These are phyloP conservation scores for Coemansia sp. DNA, from an alignment of 192 early-diverging fungal species.

Conservation along the genomic window DNA sequence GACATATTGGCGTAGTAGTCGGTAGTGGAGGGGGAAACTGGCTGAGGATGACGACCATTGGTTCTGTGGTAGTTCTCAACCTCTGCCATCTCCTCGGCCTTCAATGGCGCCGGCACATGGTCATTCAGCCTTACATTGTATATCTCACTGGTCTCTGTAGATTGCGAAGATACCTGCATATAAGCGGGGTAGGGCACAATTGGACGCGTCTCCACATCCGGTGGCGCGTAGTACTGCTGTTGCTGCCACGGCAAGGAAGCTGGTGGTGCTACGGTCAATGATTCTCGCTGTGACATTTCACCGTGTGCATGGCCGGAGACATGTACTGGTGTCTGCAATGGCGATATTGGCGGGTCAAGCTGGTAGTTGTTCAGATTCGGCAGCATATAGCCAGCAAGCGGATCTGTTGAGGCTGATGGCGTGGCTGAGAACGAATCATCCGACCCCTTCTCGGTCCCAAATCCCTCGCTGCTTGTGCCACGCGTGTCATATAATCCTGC, in stretches of 20 bases:
- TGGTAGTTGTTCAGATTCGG: conserved; percentile 29
- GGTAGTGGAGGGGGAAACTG: conserved; percentile 22
- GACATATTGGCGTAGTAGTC: conserved; percentile 45
- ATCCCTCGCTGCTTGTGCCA: conserved; percentile 46
- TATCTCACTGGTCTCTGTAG: conserved; percentile 28
- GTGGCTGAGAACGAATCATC: conserved; percentile 41
- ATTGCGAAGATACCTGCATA: conserved; percentile 10
- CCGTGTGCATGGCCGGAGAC: conserved; percentile 4
- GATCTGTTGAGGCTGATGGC: conserved; percentile 34
- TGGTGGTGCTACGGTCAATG: conserved; percentile 12
- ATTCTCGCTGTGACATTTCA: conserved; percentile 2
- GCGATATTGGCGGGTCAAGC: conserved; percentile 33
- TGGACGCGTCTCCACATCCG: conserved; percentile 12
- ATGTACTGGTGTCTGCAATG: conserved; percentile 40
- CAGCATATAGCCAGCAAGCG: conserved; percentile 18
- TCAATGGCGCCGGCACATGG: conserved; percentile 42
- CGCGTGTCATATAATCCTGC: conserved; percentile 7
- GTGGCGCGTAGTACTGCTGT: conserved; percentile 7
- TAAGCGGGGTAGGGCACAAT: conserved; percentile 23
- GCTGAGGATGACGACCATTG: conserved; percentile 15
- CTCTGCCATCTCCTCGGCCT: conserved; percentile 47
- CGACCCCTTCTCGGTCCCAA: conserved; percentile 40
- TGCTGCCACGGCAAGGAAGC: conserved; percentile 12
- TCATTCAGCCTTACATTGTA: conserved; percentile 48
- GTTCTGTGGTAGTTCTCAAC: conserved; percentile 29